Evolutionary conservation across 768 basidiomycete genomes (phyloP).

Genomic region (Tubosaeta brunneosetosa): DNA sequence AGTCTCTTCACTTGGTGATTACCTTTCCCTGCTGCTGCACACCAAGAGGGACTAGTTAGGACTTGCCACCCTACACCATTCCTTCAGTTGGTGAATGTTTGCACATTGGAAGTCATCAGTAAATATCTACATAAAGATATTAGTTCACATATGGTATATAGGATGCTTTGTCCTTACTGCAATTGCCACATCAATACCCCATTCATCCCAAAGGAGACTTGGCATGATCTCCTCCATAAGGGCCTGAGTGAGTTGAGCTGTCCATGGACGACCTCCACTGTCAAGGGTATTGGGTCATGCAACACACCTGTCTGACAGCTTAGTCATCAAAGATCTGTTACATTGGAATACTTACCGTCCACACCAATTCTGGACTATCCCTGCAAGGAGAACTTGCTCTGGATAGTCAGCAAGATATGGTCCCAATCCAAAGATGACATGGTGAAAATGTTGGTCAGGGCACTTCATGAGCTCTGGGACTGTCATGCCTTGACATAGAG

Average conservation of each 20-base stretch:
- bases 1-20: no score
- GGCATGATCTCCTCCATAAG: no score
- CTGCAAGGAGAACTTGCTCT: slow-evolving; percentile 27
- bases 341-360: background rate
- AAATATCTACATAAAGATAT: background rate
- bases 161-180: no score
- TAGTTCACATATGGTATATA: no score
- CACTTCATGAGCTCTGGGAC: slow-evolving; percentile 22
- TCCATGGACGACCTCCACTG: no score
- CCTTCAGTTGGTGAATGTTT: background rate
- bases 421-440: slow-evolving; percentile 27
- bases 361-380: slow-evolving; percentile 6
- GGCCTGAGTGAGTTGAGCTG: no score
- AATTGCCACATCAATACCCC: background rate
- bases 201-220: background rate
- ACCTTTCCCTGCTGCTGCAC: no score
- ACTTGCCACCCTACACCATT: no score
- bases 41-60: no score
- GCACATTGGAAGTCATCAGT: background rate
- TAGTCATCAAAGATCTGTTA: no score
- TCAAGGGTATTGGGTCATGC: no score
- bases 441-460: slow-evolving; percentile 18
- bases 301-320: no score
- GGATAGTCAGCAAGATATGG: slow-evolving; percentile 40
- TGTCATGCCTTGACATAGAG: slow-evolving; percentile 21